Base-by-base conservation (phyloP, 805 yeast species). In the Cyberlindnera meyerae region DNA sequence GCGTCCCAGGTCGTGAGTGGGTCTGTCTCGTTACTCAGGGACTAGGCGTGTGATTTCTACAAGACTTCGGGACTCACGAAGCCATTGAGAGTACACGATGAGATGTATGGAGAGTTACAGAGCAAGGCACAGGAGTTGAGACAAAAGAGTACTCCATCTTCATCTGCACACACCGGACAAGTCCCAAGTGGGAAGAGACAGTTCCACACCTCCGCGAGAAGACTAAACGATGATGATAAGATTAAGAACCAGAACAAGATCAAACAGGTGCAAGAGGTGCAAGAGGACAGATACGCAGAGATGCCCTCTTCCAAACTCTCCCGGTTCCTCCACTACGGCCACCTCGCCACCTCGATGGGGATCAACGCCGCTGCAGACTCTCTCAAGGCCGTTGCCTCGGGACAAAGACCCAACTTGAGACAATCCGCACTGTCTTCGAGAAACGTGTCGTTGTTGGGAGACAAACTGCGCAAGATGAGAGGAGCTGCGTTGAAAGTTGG, bases 401-500 rank as follows among this genome's bases (percentile, higher is more conserved):
- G 82, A 3, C 57, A 66, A 13, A 51, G 66, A 0, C 68, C 79
- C 7, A 60, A 73, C 24, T 57, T 79, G 58, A 74, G 73, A 43
- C 67, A 74, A 2, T 56, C 87, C 29, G 66, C 94, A 2, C 66
- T 93, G 49, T 80, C 85, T 4, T 89, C 95, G 6, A 73, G 75
- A 13, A 93, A 90, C 58, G 79, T 93, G 29, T 96, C 90, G 51
- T 62, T 94, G 36, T 76, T 93, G 67, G 95, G 95, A 11, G 78
- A 77, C 50, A 88, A 87, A 58, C 77, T 93, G 50, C 77, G 93
- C 34, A 79, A 85, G 54, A 93, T 93, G 98, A 74, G 98, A 55
- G 98, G 98, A n/a, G 98, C 97, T 2, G 98, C 98, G 3, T 68
- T 93, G 55, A 93, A 93, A 55, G 74, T 93, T 38, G 98, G 98